Conservation (phyloP, 306 rosid genomes). For the Urtica urens region DNA sequence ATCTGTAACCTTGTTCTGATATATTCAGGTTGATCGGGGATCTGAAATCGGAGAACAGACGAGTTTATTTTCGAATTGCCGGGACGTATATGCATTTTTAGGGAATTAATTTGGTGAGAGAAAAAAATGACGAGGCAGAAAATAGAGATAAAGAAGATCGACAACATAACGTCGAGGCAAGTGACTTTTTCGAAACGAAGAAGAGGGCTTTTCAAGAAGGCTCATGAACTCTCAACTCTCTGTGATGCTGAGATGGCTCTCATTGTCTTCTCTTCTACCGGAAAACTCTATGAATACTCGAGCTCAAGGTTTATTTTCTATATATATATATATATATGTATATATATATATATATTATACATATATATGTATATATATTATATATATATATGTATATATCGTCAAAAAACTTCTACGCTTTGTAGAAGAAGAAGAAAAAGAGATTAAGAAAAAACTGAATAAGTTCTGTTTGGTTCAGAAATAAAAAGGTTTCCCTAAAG, state of each 20-base stretch:
- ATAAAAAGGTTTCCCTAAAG: too few species aligned
- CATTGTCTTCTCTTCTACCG: conserved; percentile 15
- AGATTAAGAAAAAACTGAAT: too few species aligned
- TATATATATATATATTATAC: neutral
- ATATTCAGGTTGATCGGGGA: too few species aligned
- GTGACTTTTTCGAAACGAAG: conserved; percentile 18
- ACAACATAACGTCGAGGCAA: conserved; percentile 15
- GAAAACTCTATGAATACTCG: conserved; percentile 14
- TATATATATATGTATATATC: neutral
- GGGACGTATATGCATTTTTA: neutral
- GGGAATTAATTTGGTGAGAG: neutral
- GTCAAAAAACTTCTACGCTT: too few species aligned
- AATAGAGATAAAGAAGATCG: conserved; percentile 18
- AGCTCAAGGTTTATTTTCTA: conserved; percentile 11
- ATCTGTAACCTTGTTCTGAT: too few species aligned
- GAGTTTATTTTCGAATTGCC: neutral
- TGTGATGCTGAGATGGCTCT: conserved; percentile 18
- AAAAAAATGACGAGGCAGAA: conserved; percentile 18
- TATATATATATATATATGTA: neutral
- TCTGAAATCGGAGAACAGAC: neutral
- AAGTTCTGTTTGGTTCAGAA: too few species aligned
- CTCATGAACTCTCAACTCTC: conserved; percentile 13
- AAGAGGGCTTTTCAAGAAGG: conserved; percentile 24
- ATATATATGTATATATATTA: too few species aligned
- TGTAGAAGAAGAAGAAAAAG: too few species aligned